These are phyloP conservation scores for Neurospora crassa DNA, from an alignment of 2,329 filamentous ascomycete species.

Conservation along the genomic window DNA sequence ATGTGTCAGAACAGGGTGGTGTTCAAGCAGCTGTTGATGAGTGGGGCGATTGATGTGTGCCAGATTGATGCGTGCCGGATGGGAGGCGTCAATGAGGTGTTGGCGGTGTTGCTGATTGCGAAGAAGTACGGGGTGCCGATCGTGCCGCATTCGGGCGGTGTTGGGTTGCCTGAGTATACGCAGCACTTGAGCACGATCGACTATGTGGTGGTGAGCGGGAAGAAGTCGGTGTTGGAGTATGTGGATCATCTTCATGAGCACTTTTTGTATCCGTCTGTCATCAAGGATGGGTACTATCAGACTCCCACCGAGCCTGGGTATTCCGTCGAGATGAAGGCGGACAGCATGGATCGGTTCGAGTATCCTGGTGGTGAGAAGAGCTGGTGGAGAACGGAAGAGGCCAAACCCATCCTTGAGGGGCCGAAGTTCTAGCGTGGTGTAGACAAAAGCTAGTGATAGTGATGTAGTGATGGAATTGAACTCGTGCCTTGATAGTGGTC, in stretches of 20 bases:
- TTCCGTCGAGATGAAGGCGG: constrained; percentile 86
- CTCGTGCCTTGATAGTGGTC: neutral
- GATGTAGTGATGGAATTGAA: neutral
- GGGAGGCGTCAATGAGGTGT: constrained; percentile 83
- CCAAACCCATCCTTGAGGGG: constrained; percentile 61
- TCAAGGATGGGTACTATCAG: constrained; percentile 79
- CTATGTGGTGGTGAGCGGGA: constrained; percentile 77
- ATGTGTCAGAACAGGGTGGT: constrained; percentile 94
- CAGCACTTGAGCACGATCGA: constrained; percentile 89
- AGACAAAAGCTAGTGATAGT: neutral
- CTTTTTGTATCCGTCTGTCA: constrained; percentile 71
- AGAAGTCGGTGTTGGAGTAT: constrained; percentile 77
- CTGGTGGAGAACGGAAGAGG: constrained; percentile 79
- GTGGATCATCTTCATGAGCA: constrained; percentile 92
- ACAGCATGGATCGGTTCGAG: constrained; percentile 70
- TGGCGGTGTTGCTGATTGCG: constrained; percentile 82
- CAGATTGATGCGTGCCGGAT: constrained; percentile 87
- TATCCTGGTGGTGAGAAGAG: constrained; percentile 70
- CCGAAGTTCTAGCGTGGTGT: constrained; percentile 49
- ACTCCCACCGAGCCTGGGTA: constrained; percentile 79
- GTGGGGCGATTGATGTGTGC: constrained; percentile 75
- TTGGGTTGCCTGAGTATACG: constrained; percentile 87
- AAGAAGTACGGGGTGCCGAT: constrained; percentile 71
- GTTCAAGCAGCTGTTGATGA: constrained; percentile 82
- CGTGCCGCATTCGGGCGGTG: constrained; percentile 81